Evolutionary conservation across 2,329 filamentous ascomycete genomes (phyloP), one percentile per base, ranked within the genome.

Genomic region (Trichoderma semiorbis): DNA sequence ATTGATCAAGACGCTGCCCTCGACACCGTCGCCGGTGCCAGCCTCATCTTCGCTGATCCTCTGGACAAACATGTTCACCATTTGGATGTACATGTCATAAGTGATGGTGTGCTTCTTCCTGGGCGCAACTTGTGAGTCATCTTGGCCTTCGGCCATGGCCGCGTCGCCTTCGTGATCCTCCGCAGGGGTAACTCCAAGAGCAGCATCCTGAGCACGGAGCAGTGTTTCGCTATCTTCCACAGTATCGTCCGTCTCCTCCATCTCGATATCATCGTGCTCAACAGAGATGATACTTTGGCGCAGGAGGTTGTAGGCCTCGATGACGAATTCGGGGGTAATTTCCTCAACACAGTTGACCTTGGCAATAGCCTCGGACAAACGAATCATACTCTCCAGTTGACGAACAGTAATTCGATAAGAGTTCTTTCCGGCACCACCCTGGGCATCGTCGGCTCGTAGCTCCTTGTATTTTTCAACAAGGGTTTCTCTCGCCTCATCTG

Each of bases 401-500:
- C 96, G 90, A 64, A 99, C 96, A 0, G 96, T 99, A 80, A 99
- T 99, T 72, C 96, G 91, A 85, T 99, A 99, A 75, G 93, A 97
- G 83, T 98, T 98, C 78, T 94, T 90, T 73, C 96, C 96, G 64
- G 97, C 90, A 36, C 96, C 96, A 65, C 96, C 96, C 81, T 98
- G 95, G 0, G 95, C 92, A 78, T 99, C 96, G 78, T 98, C 95
- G 43, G 93, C 91, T 73, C 96, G 90, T 39, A 99, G 90, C 79
- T 98, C 95, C 84, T 98, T 97, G 87, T 99, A 99, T 79, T 94
- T 94, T 79, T 93, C 88, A 3, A 99, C 96, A 1, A 99, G 88
- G 7, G 94, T 86, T 61, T 90, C 87, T 82, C 93, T 96, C 26
- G 96, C 95, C 78, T 96, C 94, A 12, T 93, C 90, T 0, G 92